Conservation (phyloP, 2,329 filamentous ascomycete species). For the Parastagonospora nodorum region DNA sequence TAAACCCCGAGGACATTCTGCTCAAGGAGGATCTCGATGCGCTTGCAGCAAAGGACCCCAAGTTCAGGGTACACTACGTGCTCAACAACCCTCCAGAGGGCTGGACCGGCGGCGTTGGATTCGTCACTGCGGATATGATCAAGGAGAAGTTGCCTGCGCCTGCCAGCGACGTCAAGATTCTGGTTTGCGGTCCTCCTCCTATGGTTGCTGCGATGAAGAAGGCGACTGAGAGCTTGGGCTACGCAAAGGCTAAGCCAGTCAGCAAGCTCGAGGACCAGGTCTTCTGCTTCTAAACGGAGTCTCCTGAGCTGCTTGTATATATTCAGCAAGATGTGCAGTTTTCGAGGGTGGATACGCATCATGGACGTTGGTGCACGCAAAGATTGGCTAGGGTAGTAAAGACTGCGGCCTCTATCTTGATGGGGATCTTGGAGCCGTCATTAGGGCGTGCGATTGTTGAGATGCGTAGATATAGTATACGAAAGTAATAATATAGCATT, state of each 20-base stretch:
- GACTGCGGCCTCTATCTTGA: too few species aligned
- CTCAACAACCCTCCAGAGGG: constrained; percentile 92
- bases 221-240: constrained; percentile 84
- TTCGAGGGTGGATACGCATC: too few species aligned
- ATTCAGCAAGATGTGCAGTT: too few species aligned
- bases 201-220: constrained; percentile 99
- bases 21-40: constrained; percentile 89
- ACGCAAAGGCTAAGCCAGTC: constrained; percentile 88
- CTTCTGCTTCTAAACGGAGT: constrained; percentile 77
- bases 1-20: constrained; percentile 89
- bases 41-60: constrained; percentile 74
- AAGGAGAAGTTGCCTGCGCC: constrained; percentile 83
- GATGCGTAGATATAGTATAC: too few species aligned
- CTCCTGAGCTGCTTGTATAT: too few species aligned
- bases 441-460: too few species aligned
- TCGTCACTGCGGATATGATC: constrained; percentile 95
- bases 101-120: constrained; percentile 92
- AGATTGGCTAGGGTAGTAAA: too few species aligned
- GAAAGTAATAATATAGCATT: too few species aligned
- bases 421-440: too few species aligned
- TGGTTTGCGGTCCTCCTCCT: constrained; percentile 92
- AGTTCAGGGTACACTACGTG: constrained; percentile 90
- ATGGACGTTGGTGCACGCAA: too few species aligned
- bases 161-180: constrained; percentile 85
- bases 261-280: constrained; percentile 99